A percentile compares a stretch with the other conserved stretches of the same genome.
Conservation (phyloP, 108 stramenopile genomes). For the Aureococcus anophagefferens region DNA sequence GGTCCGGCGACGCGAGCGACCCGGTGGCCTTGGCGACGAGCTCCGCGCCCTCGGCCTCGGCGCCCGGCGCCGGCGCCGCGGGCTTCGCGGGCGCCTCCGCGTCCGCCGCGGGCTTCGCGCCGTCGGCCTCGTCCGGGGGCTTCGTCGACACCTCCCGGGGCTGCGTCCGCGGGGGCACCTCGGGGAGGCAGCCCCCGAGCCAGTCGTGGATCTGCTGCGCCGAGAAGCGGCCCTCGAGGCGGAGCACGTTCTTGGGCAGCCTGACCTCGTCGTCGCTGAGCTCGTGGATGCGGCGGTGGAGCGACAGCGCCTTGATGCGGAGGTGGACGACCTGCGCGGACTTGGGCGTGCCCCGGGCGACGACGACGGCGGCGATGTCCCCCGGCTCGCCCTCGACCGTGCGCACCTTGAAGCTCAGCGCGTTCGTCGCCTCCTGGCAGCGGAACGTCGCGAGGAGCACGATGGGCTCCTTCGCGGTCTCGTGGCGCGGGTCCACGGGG, state of each 20-base stretch:
- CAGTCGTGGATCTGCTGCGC: constrained; percentile 28
- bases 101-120: not conserved
- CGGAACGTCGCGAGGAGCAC: constrained; percentile 23
- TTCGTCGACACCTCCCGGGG: no score
- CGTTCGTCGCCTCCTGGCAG: constrained; percentile 19
- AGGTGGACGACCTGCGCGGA: constrained; percentile 27
- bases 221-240: constrained; percentile 17
- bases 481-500: not conserved
- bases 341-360: constrained; percentile 21
- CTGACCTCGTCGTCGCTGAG: not conserved
- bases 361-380: constrained; percentile 29
- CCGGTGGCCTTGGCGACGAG: no score
- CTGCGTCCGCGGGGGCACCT: constrained; percentile 26
- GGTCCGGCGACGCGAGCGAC: no score
- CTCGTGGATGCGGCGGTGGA: constrained; percentile 27
- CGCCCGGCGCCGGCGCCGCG: no score
- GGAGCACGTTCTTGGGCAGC: constrained; percentile 24
- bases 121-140: not conserved
- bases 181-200: constrained; percentile 27
- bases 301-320: constrained; percentile 33
- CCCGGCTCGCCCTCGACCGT: constrained; percentile 36
- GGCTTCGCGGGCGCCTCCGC: no score
- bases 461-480: constrained; percentile 4
- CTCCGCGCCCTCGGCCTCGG: no score
- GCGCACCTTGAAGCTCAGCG: constrained; percentile 17